Evolutionary conservation across 768 basidiomycete species (phyloP), one percentile per base, ranked within the genome.

Genomic region (Boletales sp.): DNA sequence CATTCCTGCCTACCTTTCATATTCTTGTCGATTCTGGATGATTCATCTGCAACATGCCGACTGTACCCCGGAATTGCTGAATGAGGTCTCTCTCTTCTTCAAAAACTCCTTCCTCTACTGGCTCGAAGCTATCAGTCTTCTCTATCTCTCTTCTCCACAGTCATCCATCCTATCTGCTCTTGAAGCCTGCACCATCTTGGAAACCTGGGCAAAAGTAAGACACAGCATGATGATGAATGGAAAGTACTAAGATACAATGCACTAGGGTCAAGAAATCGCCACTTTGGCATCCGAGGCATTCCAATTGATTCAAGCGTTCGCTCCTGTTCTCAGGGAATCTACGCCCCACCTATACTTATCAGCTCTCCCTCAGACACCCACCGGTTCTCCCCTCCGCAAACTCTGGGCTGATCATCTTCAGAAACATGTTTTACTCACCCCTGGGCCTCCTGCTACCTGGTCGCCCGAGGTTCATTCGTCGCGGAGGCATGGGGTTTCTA

Each of bases 21-120:
- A 48, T 11, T 35, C 48, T 2, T 45, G 44, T 27, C 44, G n/a
- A 15, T 48, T 42, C 17, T 48, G 48, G 48, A 43, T 53, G 40
- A 17, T 17, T 17, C 52, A 49, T 17, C 19, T 53, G 6, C 40
- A 38, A 17, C 29, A 39, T 29, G 18, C 27, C 2, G n/a, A 30
- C 7, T 46, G 19, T 45, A 34, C 40, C 29, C 44, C 31, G 29
- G 32, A 24, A 10, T 27, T 53, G 40, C 17, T 48, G 36, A 5
- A 17, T 38, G 41, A 52, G 2, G 31, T 52, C 2, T 47, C 51
- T 3, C 13, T 18, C 18, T 55, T 47, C 36, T 52, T 51, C 42
- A 52, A 45, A 27, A 14, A 36, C 9, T 45, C n/a, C 24, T 45
- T 45, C 11, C 40, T 50, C 34, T 51, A 31, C 40, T 52, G 39